A percentile compares a stretch with the other conserved stretches of the same genome.
These are phyloP conservation scores for Trichoderma lentiforme DNA, from an alignment of 2,329 filamentous ascomycete genomes.

Conservation along the genomic window DNA sequence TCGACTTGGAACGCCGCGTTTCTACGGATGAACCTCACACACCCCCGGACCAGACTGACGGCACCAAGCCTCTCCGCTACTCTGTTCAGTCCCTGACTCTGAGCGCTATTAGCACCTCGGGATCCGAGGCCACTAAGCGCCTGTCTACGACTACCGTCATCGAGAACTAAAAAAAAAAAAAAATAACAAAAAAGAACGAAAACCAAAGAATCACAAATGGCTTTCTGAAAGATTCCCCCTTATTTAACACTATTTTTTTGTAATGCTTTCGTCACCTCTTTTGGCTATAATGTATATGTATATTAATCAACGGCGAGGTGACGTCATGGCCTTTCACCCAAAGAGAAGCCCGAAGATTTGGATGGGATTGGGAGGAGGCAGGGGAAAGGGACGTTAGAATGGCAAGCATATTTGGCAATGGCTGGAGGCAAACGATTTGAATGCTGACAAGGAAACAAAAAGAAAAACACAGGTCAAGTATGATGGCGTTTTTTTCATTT, in stretches of 20 bases:
- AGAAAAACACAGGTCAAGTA: conserved; percentile 3
- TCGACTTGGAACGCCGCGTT: neutral
- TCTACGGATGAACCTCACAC: conserved; percentile 28
- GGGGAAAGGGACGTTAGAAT: neutral
- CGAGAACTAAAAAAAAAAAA: neutral
- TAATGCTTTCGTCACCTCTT: conserved; percentile 5
- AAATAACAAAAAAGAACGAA: neutral
- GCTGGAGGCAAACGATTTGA: conserved; percentile 9
- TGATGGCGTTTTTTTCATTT: conserved; percentile 16
- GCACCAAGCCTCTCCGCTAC: conserved; percentile 25
- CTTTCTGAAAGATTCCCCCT: neutral
- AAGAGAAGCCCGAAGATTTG: neutral
- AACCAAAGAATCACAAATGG: neutral
- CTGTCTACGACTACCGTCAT: conserved; percentile 25
- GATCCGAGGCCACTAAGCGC: conserved; percentile 23
- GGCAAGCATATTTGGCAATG: conserved; percentile 9
- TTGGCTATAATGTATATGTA: conserved; percentile 25
- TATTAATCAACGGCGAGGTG: conserved; percentile 17
- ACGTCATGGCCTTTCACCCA: neutral
- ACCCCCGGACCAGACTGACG: conserved; percentile 31
- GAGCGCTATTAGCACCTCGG: conserved; percentile 21
- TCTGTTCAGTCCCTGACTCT: conserved; percentile 28
- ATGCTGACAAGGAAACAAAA: conserved; percentile 15
- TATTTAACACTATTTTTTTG: neutral
- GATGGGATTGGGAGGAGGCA: neutral